Evolutionary conservation across 805 yeast genomes (phyloP), one percentile per base, ranked within the genome.

Genomic region (Candida maesae): DNA sequence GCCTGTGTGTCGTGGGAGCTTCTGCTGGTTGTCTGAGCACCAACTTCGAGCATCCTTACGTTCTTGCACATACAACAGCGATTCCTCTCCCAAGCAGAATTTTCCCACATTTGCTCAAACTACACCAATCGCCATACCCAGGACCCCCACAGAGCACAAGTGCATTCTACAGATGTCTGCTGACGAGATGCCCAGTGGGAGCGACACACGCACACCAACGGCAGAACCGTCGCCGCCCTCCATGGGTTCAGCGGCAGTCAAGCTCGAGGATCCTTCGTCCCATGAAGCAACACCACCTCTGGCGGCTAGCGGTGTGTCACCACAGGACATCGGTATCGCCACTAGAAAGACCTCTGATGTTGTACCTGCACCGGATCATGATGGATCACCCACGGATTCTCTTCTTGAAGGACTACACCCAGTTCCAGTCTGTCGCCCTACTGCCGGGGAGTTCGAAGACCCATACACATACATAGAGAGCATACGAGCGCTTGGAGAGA

Each of bases 391-490:
- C 31, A 8, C 17, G 8, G n/a, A n/a, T n/a, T n/a, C n/a, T 28
- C 17, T 5, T 6, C n/a, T 19, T 8, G 24, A 31, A 9, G 36
- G 28, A 2, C 18, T 33, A 7, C 25, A 37, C 10, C 23, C 32
- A 8, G 20, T 43, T n/a, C 41, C 43, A 6, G 33, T 29, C 7
- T 21, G 18, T 13, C 35, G 37, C 23, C 76, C 83, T 12, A 64
- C 75, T 3, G 63, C 61, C 15, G 68, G 67, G 16, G 78, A 80
- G 47, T 73, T 75, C 44, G 53, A 61, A 25, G 83, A 80, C 56
- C 88, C 90, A 2, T 64, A 75, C 12, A 56, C 52, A 30, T 77
- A 78, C 45, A 64, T 80, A 25, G 79, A 77, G 42, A 61, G 68
- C 11, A 48, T 78, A 4, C 53, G 60, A 10, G 63, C 59, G 0